Percentiles rank a stretch among this genome's conserved stretches.
Evolutionary conservation across 345 rosid genomes (phyloP).

Genomic region (Dovyalis caffra): DNA sequence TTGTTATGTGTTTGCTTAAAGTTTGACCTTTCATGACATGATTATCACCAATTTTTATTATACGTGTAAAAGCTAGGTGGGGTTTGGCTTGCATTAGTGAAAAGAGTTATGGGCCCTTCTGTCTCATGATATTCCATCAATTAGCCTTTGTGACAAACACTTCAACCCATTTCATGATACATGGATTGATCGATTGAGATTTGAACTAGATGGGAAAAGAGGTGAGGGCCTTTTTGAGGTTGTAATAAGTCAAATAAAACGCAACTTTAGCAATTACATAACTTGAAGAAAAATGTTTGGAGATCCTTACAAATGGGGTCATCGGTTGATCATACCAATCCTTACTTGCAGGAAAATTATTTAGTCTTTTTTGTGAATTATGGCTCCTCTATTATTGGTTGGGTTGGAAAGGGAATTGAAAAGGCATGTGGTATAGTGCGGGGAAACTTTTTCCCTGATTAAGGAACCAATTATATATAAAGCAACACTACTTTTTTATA

Average conservation of each 20-base stretch:
- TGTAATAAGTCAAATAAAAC: conserved; percentile 21
- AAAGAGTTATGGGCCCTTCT: conserved; percentile 49
- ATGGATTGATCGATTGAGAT: conserved; percentile 29
- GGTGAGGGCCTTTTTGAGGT: conserved; percentile 19
- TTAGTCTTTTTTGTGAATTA: conserved; percentile 17
- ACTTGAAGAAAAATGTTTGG: conserved; percentile 4
- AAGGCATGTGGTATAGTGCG: conserved; percentile 26
- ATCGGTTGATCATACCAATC: conserved; percentile 19
- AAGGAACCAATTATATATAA: conserved; percentile 41
- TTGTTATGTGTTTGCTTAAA: conserved; percentile 59
- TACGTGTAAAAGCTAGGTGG: conserved; percentile 40
- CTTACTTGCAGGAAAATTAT: conserved; percentile 14
- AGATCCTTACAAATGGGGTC: conserved; percentile 25
- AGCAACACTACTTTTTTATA: conserved; percentile 32
- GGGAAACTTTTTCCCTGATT: conserved; percentile 28
- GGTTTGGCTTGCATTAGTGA: conserved; percentile 65
- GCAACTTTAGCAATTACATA: conserved; percentile 16
- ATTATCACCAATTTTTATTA: conserved; percentile 18
- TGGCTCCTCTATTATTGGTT: conserved; percentile 42
- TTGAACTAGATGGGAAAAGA: conserved; percentile 18
- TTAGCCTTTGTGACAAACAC: conserved; percentile 23
- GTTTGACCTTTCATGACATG: conserved; percentile 56
- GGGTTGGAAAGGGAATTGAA: conserved; percentile 22
- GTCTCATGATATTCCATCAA: conserved; percentile 60
- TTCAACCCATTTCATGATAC: conserved; percentile 18